Percentiles rank a stretch among this genome's conserved stretches.
phyloP scores from a whole-genome alignment of 1,284 basidiomycete species.

The Neonothopanus nambi region DNA sequence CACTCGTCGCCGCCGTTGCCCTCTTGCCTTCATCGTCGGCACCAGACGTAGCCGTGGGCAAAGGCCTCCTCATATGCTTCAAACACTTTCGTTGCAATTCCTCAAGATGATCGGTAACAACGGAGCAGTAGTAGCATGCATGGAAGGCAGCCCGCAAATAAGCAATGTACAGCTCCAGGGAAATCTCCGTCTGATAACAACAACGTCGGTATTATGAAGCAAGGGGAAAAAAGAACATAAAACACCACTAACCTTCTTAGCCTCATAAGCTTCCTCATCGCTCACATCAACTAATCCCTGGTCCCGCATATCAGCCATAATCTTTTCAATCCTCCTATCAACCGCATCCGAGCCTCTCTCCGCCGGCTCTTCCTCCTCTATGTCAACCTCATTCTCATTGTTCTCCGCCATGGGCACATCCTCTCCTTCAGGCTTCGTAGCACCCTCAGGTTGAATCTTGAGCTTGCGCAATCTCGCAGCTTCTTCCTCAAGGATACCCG shows the following conservation, averaged over 20 bases:
- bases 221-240: conserved; percentile 15
- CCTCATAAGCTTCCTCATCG: conserved; percentile 64
- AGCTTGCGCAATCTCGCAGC: conserved; percentile 50
- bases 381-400: conserved; percentile 22
- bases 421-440: conserved; percentile 32
- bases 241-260: conserved; percentile 70
- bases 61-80: conserved; percentile 80
- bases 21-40: conserved; percentile 31
- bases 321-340: conserved; percentile 73
- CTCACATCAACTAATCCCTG: conserved; percentile 57
- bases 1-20: too few species aligned
- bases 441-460: conserved; percentile 29
- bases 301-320: conserved; percentile 65
- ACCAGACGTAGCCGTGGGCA: conserved; percentile 56
- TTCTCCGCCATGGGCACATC: conserved; percentile 43
- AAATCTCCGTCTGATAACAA: conserved; percentile 56
- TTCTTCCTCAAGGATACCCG: conserved; percentile 73
- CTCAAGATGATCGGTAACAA: conserved; percentile 88
- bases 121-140: conserved; percentile 95
- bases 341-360: conserved; percentile 69
- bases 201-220: background rate
- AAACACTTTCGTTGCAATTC: conserved; percentile 93
- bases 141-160: conserved; percentile 84
- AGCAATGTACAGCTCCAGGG: conserved; percentile 83
- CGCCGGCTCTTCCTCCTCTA: conserved; percentile 52